Percentiles rank a stretch among this genome's conserved stretches.
Evolutionary conservation across 495 filamentous ascomycete genomes (phyloP).

Genomic region (Hyaloscypha finlandica): DNA sequence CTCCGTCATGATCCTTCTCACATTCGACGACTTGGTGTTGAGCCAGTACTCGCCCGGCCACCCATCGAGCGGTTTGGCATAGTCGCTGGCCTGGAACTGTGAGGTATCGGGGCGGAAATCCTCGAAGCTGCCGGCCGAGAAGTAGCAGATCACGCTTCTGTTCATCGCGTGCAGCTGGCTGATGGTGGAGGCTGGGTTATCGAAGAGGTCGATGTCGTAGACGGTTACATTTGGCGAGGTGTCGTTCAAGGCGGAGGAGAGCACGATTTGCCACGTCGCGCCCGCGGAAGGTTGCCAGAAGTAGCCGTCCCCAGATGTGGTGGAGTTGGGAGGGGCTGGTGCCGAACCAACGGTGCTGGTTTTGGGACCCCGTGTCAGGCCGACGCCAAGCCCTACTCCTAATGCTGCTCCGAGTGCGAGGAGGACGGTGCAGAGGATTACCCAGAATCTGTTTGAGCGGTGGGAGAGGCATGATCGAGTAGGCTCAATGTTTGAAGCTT

Average conservation of each 20-base stretch:
- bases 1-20: constrained; percentile 61
- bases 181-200: constrained; percentile 48
- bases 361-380: constrained; percentile 28
- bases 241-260: constrained; percentile 47
- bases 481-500: too few relatives aligned
- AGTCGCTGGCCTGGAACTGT: constrained; percentile 52
- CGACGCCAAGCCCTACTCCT: constrained; percentile 55
- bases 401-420: constrained; percentile 51
- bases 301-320: constrained; percentile 29
- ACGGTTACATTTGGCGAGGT: constrained; percentile 45
- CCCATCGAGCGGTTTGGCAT: constrained; percentile 54
- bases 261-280: constrained; percentile 57
- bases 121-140: constrained; percentile 61
- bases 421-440: constrained; percentile 18
- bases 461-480: background rate
- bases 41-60: constrained; percentile 73
- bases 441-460: constrained; percentile 5
- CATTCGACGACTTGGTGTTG: constrained; percentile 53
- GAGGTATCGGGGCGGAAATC: constrained; percentile 56
- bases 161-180: constrained; percentile 45
- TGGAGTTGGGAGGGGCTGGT: constrained; percentile 4
- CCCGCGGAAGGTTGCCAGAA: constrained; percentile 52
- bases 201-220: constrained; percentile 66
- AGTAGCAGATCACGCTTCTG: constrained; percentile 72
- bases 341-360: background rate